Percentiles rank a stretch among this genome's conserved stretches.
These are phyloP conservation scores for Mycena vitilis DNA, from an alignment of 768 basidiomycete species.

Conservation along the genomic window DNA sequence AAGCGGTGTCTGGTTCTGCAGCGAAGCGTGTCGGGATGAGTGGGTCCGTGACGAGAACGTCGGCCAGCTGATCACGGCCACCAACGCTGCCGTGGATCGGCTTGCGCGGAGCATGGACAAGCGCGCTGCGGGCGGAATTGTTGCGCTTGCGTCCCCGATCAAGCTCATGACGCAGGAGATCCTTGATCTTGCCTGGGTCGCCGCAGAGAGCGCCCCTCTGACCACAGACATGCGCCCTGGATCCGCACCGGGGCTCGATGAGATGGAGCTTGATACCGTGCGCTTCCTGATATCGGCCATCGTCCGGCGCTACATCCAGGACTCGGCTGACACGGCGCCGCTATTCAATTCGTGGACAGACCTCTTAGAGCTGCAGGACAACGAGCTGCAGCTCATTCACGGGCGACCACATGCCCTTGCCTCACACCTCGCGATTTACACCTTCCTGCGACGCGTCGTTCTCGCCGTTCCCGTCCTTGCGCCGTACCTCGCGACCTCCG, in stretches of 20 bases:
- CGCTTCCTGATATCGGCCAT: slow-evolving; percentile 66
- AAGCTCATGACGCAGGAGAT: slow-evolving; percentile 48
- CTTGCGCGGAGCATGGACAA: slow-evolving; percentile 44
- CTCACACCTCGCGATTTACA: slow-evolving; percentile 65
- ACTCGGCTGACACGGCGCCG: slow-evolving; percentile 36
- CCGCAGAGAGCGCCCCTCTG: slow-evolving; percentile 47
- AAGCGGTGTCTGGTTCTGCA: slow-evolving; percentile 69
- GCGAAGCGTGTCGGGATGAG: slow-evolving; percentile 54
- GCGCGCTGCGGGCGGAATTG: slow-evolving; percentile 38
- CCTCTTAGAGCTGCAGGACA: slow-evolving; percentile 67
- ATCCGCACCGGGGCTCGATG: slow-evolving; percentile 49
- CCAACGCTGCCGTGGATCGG: slow-evolving; percentile 52
- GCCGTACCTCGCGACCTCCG: slow-evolving; percentile 52
- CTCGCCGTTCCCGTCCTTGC: slow-evolving; percentile 37
- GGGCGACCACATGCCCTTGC: slow-evolving; percentile 62
- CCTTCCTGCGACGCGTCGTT: slow-evolving; percentile 59
- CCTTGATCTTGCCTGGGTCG: slow-evolving; percentile 61
- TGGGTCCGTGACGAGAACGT: slow-evolving; percentile 55
- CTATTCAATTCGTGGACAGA: slow-evolving; percentile 55
- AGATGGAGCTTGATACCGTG: slow-evolving; percentile 69
- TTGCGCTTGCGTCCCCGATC: slow-evolving; percentile 22
- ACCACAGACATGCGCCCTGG: slow-evolving; percentile 36
- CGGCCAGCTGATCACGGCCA: slow-evolving; percentile 45
- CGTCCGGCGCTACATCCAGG: slow-evolving; percentile 55
- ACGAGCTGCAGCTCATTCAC: slow-evolving; percentile 61